Evolutionary conservation across 1,139 yeast species (phyloP).

Genomic region (Yamadazyma triangularis): DNA sequence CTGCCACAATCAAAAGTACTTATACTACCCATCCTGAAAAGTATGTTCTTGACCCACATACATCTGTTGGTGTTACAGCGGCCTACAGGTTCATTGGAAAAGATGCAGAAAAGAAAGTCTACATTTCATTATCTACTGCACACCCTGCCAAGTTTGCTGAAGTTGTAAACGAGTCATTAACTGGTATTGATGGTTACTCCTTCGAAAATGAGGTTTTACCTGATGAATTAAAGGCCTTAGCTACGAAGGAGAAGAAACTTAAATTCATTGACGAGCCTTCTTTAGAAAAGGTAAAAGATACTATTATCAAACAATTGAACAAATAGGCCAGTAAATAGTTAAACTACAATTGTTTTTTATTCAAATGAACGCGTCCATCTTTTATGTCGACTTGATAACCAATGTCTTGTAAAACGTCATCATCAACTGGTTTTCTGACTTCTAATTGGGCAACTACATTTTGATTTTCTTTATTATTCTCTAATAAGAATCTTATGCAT

Average conservation of each 20-base stretch:
- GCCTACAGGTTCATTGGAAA: constrained; percentile 56
- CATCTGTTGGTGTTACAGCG: constrained; percentile 90
- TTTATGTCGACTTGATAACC: constrained; percentile 37
- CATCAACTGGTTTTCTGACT: constrained; percentile 32
- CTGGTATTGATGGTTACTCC: constrained; percentile 63
- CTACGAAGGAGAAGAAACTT: constrained; percentile 71
- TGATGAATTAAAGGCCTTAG: constrained; percentile 71
- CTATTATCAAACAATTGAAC: constrained; percentile 65
- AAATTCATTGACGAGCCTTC: constrained; percentile 71
- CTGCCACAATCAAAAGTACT: constrained; percentile 65
- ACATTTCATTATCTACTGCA: constrained; percentile 89
- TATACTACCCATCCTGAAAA: constrained; percentile 59
- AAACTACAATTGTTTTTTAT: constrained; percentile 6
- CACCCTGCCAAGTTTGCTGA: constrained; percentile 98
- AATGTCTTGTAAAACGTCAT: constrained; percentile 30
- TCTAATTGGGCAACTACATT: constrained; percentile 56
- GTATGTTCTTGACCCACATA: constrained; percentile 92
- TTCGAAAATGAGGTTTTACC: constrained; percentile 90
- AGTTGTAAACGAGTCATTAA: constrained; percentile 82
- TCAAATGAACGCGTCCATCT: constrained; percentile 32
- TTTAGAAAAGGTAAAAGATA: constrained; percentile 65
- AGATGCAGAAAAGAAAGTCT: constrained; percentile 40
- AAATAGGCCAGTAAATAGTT: constrained; percentile 26
- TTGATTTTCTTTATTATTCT: constrained; percentile 66
- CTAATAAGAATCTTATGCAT: constrained; percentile 66